phyloP scores from a whole-genome alignment of 495 filamentous ascomycete genomes.

The Lepraria neglecta region DNA sequence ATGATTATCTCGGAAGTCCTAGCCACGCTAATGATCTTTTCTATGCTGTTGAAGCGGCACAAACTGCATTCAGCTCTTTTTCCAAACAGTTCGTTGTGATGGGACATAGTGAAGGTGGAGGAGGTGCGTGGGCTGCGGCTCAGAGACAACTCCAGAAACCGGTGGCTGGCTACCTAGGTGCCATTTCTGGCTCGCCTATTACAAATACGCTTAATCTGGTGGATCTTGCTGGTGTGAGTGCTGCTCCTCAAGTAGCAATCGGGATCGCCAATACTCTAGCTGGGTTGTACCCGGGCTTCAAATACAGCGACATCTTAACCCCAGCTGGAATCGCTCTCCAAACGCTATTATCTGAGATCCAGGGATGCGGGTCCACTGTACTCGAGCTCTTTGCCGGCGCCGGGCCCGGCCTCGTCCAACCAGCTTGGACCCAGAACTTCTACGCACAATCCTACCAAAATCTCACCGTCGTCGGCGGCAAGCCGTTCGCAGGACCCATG shows the following conservation, averaged over 20 bases:
- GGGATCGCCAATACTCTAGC: too few species aligned
- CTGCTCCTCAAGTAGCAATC: too few species aligned
- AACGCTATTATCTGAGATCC: too few species aligned
- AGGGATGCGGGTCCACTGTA: too few species aligned
- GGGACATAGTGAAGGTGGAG: slow-evolving; percentile 47
- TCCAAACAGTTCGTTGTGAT: slow-evolving; percentile 38
- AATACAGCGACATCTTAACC: too few species aligned
- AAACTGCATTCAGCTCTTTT: slow-evolving; percentile 33
- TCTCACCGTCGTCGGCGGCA: slow-evolving; percentile 23
- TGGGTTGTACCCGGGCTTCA: too few species aligned
- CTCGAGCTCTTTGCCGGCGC: too few species aligned
- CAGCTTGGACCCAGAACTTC: too few species aligned
- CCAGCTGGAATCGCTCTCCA: too few species aligned
- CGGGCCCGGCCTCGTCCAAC: too few species aligned
- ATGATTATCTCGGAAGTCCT: slow-evolving; percentile 36
- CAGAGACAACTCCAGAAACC: slow-evolving; percentile 34
- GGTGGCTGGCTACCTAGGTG: slow-evolving; percentile 38
- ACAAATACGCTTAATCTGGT: slow-evolving; percentile 20
- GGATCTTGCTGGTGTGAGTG: too few species aligned
- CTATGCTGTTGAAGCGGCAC: slow-evolving; percentile 42
- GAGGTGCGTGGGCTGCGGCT: slow-evolving; percentile 41
- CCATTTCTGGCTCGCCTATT: slow-evolving; percentile 36
- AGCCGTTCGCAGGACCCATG: slow-evolving; percentile 36
- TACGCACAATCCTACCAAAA: slow-evolving; percentile 22
- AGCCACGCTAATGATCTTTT: slow-evolving; percentile 39